Conservation (phyloP, 2,329 filamentous ascomycete genomes). For the Xylariales sp. region DNA sequence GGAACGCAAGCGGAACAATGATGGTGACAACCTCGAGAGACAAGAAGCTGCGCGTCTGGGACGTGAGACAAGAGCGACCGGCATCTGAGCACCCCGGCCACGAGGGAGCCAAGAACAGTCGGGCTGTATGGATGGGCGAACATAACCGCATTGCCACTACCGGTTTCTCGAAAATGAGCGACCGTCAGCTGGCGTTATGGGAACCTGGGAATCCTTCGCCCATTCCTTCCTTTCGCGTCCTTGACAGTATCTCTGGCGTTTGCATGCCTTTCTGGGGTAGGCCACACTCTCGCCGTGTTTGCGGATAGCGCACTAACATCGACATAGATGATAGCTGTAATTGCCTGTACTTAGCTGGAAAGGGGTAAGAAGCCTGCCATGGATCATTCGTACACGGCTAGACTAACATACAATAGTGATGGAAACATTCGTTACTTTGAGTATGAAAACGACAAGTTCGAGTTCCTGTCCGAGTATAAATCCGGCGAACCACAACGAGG, state of each 20-base stretch:
- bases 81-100: constrained; percentile 83
- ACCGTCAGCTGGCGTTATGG: constrained; percentile 93
- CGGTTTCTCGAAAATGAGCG: constrained; percentile 97
- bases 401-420: constrained; percentile 54
- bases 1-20: constrained; percentile 84
- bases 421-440: constrained; percentile 99
- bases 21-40: constrained; percentile 92
- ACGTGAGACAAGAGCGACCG: constrained; percentile 86
- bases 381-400: constrained; percentile 6
- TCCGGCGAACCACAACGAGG: constrained; percentile 93
- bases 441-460: constrained; percentile 97
- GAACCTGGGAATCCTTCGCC: constrained; percentile 83
- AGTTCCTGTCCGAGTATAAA: constrained; percentile 95
- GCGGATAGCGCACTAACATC: constrained; percentile 22
- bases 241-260: constrained; percentile 95
- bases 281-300: background rate
- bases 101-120: constrained; percentile 92
- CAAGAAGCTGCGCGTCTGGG: constrained; percentile 98
- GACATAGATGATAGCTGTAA: constrained; percentile 76
- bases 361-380: constrained; percentile 62
- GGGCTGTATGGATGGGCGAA: constrained; percentile 94
- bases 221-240: constrained; percentile 80
- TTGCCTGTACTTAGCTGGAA: constrained; percentile 92
- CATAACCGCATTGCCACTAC: constrained; percentile 94
- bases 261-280: constrained; percentile 98